These are phyloP conservation scores for Diddensiella santjacobensis DNA, from an alignment of 805 yeast species.

Conservation along the genomic window DNA sequence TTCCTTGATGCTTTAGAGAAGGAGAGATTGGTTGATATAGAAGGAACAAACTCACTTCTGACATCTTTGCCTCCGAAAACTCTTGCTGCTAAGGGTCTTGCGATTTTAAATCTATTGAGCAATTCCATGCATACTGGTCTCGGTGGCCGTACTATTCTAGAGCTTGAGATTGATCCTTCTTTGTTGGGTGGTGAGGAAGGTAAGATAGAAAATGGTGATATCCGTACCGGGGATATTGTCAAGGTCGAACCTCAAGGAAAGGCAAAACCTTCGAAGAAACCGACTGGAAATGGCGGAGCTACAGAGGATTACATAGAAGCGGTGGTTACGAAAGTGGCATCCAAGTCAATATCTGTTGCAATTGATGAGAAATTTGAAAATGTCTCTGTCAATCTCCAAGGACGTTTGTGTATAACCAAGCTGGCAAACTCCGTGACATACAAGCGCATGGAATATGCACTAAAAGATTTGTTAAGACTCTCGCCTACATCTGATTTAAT, in stretches of 20 bases:
- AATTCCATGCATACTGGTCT: conserved; percentile 69
- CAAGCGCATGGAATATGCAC: conserved; percentile 65
- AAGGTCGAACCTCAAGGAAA: conserved; percentile 40
- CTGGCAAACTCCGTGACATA: conserved; percentile 42
- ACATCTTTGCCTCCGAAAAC: conserved; percentile 54
- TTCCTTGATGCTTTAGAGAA: conserved; percentile 42
- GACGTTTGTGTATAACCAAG: conserved; percentile 63
- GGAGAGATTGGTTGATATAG: conserved; percentile 53
- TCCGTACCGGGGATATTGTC: conserved; percentile 76
- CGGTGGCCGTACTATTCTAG: conserved; percentile 70
- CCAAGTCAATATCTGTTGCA: conserved; percentile 51
- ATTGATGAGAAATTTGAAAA: conserved; percentile 58
- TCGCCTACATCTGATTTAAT: conserved; percentile 37
- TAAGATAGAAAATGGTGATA: conserved; percentile 44
- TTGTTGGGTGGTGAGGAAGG: conserved; percentile 34
- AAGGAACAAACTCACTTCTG: conserved; percentile 43
- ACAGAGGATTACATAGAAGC: conserved; percentile 45
- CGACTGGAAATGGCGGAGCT: conserved; percentile 18
- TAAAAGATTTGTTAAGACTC: conserved; percentile 60
- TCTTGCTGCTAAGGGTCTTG: conserved; percentile 70
- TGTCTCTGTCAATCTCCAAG: conserved; percentile 43
- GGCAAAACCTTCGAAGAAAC: conserved; percentile 10
- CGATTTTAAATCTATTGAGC: conserved; percentile 60
- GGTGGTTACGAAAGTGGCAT: conserved; percentile 56
- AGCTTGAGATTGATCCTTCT: conserved; percentile 54